Base-by-base conservation (phyloP, 768 basidiomycete species). In the Mycena latifolia region DNA sequence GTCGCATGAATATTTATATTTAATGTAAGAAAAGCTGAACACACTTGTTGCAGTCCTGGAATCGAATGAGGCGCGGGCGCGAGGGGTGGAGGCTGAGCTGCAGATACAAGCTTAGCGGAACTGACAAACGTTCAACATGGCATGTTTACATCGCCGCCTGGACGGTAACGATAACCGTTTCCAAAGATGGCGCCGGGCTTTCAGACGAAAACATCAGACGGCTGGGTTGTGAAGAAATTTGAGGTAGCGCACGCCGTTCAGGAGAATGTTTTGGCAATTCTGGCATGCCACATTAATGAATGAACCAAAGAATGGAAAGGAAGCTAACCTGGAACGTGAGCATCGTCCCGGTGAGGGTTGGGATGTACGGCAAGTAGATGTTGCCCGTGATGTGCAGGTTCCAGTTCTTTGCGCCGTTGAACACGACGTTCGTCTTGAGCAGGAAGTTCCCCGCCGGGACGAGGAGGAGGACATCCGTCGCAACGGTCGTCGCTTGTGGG, bases 401-500 rank as follows among this genome's bases (percentile, higher is more conserved):
- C 63, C 66, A 74, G 50, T 74, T 70, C 5, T 55, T 56, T 9
- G 72, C 73, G 50, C 61, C 61, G 55, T 71, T 61, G 22, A 74
- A 73, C 10, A 60, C 56, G 9, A 74, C 73, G 33, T 57, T 72
- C 0, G 65, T 50, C 47, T 52, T 52, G 41, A 68, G 65, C n/a
- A 73, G 65, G 57, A 66, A 75, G 45, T 70, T 72, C 29, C 74
- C 74, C n/a, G 71, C 29, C 22, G 74, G 74, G 25, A 75, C 74
- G 29, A 67, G 69, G 6, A 75, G 63, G 35, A 73, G 55, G 25
- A 70, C 70, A 28, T 73, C 45, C 3, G 58, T 46, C 20, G 74
- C 72, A 0, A 68, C 67, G 2, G 58, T 66, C 0, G 72, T 68
- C 17, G 58, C 70, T 18, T 65, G 46, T 0, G 69, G 67, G 46